Evolutionary conservation across 306 rosid species (phyloP).

Genomic region (Nissolia schottii): DNA sequence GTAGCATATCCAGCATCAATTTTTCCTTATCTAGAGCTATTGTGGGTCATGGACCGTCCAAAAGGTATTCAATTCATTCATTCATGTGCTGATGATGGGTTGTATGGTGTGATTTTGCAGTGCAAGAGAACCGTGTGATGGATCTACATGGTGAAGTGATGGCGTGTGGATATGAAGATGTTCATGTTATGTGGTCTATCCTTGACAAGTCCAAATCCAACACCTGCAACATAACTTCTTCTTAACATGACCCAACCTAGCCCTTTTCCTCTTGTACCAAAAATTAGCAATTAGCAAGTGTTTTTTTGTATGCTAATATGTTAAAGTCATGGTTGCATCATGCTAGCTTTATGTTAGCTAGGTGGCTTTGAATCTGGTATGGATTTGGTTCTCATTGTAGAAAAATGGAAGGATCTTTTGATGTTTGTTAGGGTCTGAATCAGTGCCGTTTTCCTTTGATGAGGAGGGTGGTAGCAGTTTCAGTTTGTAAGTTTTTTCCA

Average conservation of each 20-base stretch:
- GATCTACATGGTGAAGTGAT: conserved; percentile 92
- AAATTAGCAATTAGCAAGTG: conserved; percentile 27
- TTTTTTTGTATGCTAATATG: conserved; percentile 37
- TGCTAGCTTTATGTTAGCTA: neutral
- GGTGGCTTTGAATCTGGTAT: conserved; percentile 26
- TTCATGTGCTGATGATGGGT: neutral
- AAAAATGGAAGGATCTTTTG: neutral
- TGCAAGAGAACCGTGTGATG: conserved; percentile 50
- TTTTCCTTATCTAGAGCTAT: no score
- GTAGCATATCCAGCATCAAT: no score
- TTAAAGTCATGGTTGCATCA: conserved; percentile 18
- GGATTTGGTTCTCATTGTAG: conserved; percentile 27
- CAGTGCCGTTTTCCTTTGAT: conserved; percentile 17
- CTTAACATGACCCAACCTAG: neutral
- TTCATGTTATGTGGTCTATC: conserved; percentile 97
- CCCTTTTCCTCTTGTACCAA: neutral
- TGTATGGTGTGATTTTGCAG: conserved; percentile 30
- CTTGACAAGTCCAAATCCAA: conserved; percentile 80
- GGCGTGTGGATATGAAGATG: conserved; percentile 96
- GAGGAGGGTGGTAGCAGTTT: conserved; percentile 13
- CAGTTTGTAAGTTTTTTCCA: neutral
- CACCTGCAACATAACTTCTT: conserved; percentile 50
- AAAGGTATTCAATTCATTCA: neutral
- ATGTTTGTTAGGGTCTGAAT: neutral
- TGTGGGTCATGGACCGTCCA: neutral